A percentile compares a stretch with the other conserved stretches of the same genome.
phyloP scores from a whole-genome alignment of 805 yeast genomes.

The Vanderwaltozyma verrucispora region DNA sequence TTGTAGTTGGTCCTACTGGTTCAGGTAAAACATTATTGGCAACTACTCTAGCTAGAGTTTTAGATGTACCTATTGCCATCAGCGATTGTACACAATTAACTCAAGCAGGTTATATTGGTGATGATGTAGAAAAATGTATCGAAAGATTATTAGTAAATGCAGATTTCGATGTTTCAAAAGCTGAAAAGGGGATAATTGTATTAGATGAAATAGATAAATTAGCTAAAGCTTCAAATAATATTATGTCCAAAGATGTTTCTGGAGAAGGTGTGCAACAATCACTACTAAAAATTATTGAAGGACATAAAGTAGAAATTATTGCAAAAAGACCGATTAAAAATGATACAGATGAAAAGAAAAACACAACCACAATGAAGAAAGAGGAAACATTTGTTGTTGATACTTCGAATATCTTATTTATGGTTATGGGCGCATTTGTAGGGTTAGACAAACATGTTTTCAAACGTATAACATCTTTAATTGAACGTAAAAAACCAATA shows the following conservation, averaged over 20 bases:
- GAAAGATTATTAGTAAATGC: slow-evolving; percentile 42
- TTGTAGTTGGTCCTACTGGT: slow-evolving; percentile 52
- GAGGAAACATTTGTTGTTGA: slow-evolving; percentile 40
- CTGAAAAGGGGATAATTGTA: slow-evolving; percentile 50
- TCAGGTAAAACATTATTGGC: slow-evolving; percentile 53
- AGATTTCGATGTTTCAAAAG: slow-evolving; percentile 39
- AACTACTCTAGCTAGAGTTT: slow-evolving; percentile 39
- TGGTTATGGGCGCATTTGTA: slow-evolving; percentile 53
- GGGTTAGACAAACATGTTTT: slow-evolving; percentile 43
- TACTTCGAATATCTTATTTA: slow-evolving; percentile 45
- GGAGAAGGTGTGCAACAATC: slow-evolving; percentile 63
- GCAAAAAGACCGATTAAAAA: slow-evolving; percentile 34
- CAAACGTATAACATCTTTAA: slow-evolving; percentile 28
- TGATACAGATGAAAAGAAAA: slow-evolving; percentile 19
- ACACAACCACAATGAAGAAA: slow-evolving; percentile 26
- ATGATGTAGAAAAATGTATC: slow-evolving; percentile 49
- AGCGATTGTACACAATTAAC: slow-evolving; percentile 55
- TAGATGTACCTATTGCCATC: slow-evolving; percentile 48
- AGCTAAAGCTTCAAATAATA: slow-evolving; percentile 37
- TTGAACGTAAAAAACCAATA: no score
- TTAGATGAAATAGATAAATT: slow-evolving; percentile 51
- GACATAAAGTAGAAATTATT: slow-evolving; percentile 40
- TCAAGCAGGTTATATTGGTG: slow-evolving; percentile 58
- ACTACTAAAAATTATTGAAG: slow-evolving; percentile 45
- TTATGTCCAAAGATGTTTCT: slow-evolving; percentile 46